Evolutionary conservation across 2,329 filamentous ascomycete species (phyloP), one percentile per base, ranked within the genome.

Genomic region (Epichloe glyceriae): DNA sequence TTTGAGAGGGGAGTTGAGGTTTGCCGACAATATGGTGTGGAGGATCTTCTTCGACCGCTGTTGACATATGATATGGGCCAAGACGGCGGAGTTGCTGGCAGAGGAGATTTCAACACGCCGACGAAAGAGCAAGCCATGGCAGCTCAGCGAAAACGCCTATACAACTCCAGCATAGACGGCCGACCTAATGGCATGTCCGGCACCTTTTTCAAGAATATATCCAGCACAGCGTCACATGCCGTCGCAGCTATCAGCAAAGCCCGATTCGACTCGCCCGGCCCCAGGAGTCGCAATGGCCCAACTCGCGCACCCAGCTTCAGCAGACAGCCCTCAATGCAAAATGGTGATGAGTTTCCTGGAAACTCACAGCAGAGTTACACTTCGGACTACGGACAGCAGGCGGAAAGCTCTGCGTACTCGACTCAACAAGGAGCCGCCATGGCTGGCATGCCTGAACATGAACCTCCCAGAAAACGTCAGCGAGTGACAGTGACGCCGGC

Each of bases 41-140:
- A 91, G 64, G 86, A 91, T 56, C 61, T 88, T 5, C 70, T 93
- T 46, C 77, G 80, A 20, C 85, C 86, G 15, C 74, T 93, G 5
- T 69, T 93, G 50, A 88, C 85, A 30, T 88, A 91, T 64, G 86
- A 91, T 61, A 86, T 89, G 72, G 82, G 80, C 50, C 80, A 85
- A 58, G 85, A 90, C 53, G 85, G 87, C 47, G 82, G 82, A 47
- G 68, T 81, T 47, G 80, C 85, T 5, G 83, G 85, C 51, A 80
- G 82, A 45, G 86, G 85, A 45, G 80, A 83, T 57, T 78, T 95
- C 59, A 91, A 97, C 61, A 97, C 93, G 0, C 93, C 93, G 0
- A 98, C 93, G 38, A 98, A 98, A 68, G 93, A 97, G 68, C 93
- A 97, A 68, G 93, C 93, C 53, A 95, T 97, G 90, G 93, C 93